Conservation (phyloP, 2,329 filamentous ascomycete genomes). For the Exserohilum turcica region DNA sequence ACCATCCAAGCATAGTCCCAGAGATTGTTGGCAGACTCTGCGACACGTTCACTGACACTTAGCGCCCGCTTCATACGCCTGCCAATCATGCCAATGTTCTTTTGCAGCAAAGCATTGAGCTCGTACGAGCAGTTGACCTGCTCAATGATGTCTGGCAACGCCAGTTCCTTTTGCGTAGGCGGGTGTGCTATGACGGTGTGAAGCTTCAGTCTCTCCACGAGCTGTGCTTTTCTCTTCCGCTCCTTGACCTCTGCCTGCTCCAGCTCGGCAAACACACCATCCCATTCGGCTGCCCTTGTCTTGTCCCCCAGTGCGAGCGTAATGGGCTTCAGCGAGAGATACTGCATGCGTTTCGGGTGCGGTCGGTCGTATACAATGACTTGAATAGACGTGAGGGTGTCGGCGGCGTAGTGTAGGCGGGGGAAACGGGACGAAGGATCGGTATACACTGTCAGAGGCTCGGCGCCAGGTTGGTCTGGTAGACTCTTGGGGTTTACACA, state of each 20-base stretch:
- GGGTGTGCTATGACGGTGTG: conserved; percentile 82
- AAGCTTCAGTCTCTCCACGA: conserved; percentile 85
- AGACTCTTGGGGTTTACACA: conserved; percentile 69
- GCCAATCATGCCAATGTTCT: conserved; percentile 85
- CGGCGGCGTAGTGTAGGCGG: conserved; percentile 69
- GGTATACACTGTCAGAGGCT: conserved; percentile 68
- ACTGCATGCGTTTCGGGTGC: conserved; percentile 88
- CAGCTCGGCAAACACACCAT: conserved; percentile 55
- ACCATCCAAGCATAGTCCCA: conserved; percentile 74
- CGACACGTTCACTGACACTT: conserved; percentile 92
- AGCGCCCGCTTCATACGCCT: conserved; percentile 79
- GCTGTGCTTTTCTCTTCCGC: conserved; percentile 65
- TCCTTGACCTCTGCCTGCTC: conserved; percentile 73
- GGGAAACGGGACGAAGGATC: conserved; percentile 63
- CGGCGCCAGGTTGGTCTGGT: conserved; percentile 63
- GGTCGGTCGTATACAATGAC: conserved; percentile 89
- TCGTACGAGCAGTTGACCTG: conserved; percentile 98
- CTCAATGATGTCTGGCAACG: conserved; percentile 79
- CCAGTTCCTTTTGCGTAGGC: conserved; percentile 80
- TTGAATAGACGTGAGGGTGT: conserved; percentile 75
- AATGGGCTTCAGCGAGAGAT: conserved; percentile 89
- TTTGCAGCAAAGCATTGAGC: conserved; percentile 81
- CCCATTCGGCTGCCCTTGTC: conserved; percentile 49
- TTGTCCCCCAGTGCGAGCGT: conserved; percentile 78
- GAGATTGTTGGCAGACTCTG: conserved; percentile 87